A percentile compares a stretch with the other conserved stretches of the same genome.
phyloP scores from a whole-genome alignment of 345 rosid genomes.

The Eucalyptus viminalis region DNA sequence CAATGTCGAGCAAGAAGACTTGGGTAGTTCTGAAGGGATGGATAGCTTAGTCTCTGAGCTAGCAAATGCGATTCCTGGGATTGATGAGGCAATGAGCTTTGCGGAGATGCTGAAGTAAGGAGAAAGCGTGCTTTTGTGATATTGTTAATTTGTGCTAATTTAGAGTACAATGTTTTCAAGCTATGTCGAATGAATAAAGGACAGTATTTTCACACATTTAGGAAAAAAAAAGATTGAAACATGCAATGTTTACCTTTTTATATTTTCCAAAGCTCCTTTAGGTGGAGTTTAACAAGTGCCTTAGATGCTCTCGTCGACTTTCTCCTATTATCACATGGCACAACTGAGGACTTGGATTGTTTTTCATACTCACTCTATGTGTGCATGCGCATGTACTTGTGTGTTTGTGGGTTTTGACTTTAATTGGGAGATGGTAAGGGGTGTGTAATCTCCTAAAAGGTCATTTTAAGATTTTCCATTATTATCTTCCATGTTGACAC shows the following conservation, averaged over 20 bases:
- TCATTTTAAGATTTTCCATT: neutral
- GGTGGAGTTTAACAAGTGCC: neutral
- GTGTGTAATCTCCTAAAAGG: neutral
- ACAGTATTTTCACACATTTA: neutral
- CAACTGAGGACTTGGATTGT: neutral
- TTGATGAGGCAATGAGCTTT: constrained; percentile 99
- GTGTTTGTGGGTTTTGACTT: neutral
- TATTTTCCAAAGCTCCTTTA: neutral
- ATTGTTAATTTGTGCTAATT: neutral
- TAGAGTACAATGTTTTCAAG: neutral
- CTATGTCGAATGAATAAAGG: neutral
- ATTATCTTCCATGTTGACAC: neutral
- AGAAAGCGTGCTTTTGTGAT: neutral
- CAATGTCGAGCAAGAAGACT: constrained; percentile 71
- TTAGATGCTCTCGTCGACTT: neutral
- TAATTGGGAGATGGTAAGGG: neutral
- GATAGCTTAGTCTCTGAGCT: constrained; percentile 83
- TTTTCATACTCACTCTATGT: neutral
- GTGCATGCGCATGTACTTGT: neutral
- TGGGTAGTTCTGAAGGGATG: constrained; percentile 70
- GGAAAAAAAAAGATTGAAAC: neutral
- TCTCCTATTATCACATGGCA: neutral
- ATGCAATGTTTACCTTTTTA: neutral
- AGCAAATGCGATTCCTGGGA: constrained; percentile 96
- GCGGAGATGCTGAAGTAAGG: constrained; percentile 96